A percentile compares a stretch with the other conserved stretches of the same genome.
phyloP scores from a whole-genome alignment of 352 stramenopile species.

The Phytopythium ostracodes region DNA sequence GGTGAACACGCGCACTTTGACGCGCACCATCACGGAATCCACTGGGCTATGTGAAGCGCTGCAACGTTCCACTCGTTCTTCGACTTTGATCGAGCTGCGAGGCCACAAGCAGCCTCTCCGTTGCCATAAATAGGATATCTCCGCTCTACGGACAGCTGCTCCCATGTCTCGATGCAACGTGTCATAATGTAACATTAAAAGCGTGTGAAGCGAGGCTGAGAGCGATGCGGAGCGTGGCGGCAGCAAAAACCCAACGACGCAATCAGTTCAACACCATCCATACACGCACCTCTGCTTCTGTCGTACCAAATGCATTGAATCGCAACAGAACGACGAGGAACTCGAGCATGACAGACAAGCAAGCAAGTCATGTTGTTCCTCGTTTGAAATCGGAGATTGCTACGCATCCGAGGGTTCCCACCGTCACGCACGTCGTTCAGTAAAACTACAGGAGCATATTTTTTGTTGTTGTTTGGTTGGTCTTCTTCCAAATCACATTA shows the following conservation, averaged over 20 bases:
- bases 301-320: no score
- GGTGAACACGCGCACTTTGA: slow-evolving; percentile 79
- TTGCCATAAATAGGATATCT: no score
- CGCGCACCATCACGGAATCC: slow-evolving; percentile 23
- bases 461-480: slow-evolving; percentile 4
- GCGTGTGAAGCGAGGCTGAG: no score
- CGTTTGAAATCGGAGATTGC: neutral
- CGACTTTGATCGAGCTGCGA: neutral
- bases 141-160: no score
- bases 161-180: no score
- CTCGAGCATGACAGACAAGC: neutral
- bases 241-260: neutral
- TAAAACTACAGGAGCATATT: slow-evolving; percentile 7
- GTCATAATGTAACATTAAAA: no score
- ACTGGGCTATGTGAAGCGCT: neutral
- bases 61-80: neutral
- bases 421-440: slow-evolving; percentile 1
- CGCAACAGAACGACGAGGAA: neutral
- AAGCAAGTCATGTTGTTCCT: slow-evolving; percentile 9
- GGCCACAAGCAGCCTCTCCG: no score
- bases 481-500: slow-evolving; percentile 4
- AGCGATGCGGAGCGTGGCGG: no score
- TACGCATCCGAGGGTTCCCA: slow-evolving; percentile 7
- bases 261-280: neutral
- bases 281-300: neutral